Evolutionary conservation across 345 rosid species (phyloP).

Genomic region (Gossypium bickii): DNA sequence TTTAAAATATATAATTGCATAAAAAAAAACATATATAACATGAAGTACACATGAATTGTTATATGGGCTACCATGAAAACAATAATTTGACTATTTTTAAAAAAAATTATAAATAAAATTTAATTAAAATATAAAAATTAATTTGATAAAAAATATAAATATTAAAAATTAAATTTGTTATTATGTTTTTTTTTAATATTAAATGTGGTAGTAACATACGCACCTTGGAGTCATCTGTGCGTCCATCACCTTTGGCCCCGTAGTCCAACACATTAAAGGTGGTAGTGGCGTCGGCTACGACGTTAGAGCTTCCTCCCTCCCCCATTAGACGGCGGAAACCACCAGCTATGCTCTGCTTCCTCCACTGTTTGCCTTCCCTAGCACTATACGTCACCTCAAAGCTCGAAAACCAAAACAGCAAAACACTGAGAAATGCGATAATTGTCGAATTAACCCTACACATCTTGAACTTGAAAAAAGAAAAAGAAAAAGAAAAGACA

Average conservation of each 20-base stretch:
- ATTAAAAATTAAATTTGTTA: no score
- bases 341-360: slow-evolving; percentile 22
- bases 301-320: slow-evolving; percentile 18
- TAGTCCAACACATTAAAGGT: slow-evolving; percentile 49
- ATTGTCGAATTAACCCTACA: slow-evolving; percentile 1
- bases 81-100: no score
- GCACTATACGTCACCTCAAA: slow-evolving; percentile 38
- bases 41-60: no score
- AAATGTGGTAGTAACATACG: not conserved
- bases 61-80: accelerated
- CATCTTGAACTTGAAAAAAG: slow-evolving; percentile 25
- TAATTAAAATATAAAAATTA: no score
- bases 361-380: slow-evolving; percentile 42
- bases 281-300: not conserved
- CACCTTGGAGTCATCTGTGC: slow-evolving; percentile 74
- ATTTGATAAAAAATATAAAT: not conserved
- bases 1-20: no score
- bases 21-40: accelerated
- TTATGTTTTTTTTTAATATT: no score
- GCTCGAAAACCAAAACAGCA: slow-evolving; percentile 29
- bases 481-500: not conserved
- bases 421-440: slow-evolving; percentile 21
- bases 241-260: slow-evolving; percentile 88
- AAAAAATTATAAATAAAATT: no score
- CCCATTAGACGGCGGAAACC: slow-evolving; percentile 19